Evolutionary conservation across 768 basidiomycete genomes (phyloP), one percentile per base, ranked within the genome.

Genomic region (Lactarius pseudohatsudake): DNA sequence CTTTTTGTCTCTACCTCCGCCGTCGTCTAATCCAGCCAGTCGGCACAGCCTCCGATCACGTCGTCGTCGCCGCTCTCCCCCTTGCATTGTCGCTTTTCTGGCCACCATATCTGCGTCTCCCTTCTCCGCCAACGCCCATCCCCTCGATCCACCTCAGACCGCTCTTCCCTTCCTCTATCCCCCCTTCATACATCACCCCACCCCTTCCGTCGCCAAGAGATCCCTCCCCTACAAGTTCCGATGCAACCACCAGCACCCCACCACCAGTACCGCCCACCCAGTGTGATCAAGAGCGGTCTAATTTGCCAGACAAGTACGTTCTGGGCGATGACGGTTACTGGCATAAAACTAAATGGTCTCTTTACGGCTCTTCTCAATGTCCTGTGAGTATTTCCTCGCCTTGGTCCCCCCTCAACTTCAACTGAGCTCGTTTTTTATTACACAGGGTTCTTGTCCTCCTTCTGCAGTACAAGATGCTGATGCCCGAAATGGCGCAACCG

Each of bases 281-380:
- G 10, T 63, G 54, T 38, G 22, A 32, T 4, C 20, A 41, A 11
- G 50, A 40, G 32, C 63, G 54, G 32, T 36, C 57, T 54, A 54
- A 53, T 54, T 62, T 68, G 47, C 71, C 73, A 1, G 71, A 70
- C 64, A 70, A 70, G 60, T 74, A 73, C 64, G 64, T 59, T 34
- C 9, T 57, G 32, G 71, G 65, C 38, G 54, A 47, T 13, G 73
- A 74, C 62, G 73, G 72, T 41, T 30, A 34, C 9, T 74, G 69
- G 69, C 64, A 69, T 50, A 72, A 73, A 63, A 65, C 68, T 15
- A 36, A 59, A 32, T 91, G 87, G 77, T 83, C 86, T 15, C 76
- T 90, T 45, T 90, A 87, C 70, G 90, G 90, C n/a, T 86, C 86
- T n/a, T 84, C 86, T 16, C 79, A 87, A 45, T 84, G 87, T 72